These are phyloP conservation scores for Hypoxylon sp. DNA, from an alignment of 2,329 filamentous ascomycete species.

Conservation along the genomic window DNA sequence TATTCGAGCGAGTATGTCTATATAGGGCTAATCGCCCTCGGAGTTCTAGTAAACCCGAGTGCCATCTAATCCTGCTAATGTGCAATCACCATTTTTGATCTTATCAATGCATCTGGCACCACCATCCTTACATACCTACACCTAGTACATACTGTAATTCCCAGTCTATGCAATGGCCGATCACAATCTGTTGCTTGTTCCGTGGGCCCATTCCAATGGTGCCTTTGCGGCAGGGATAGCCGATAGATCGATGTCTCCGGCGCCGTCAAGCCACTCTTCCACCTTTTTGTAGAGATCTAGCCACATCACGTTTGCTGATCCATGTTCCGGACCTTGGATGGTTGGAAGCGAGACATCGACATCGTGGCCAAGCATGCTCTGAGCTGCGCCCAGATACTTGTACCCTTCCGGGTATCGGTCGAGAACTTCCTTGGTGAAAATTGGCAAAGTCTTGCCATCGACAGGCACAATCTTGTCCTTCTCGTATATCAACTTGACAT, in stretches of 20 bases:
- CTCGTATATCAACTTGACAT: slow-evolving; percentile 66
- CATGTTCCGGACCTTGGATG: slow-evolving; percentile 51
- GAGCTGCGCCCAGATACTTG: slow-evolving; percentile 63
- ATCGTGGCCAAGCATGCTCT: slow-evolving; percentile 62
- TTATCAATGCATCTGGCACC: neutral
- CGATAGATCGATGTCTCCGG: slow-evolving; percentile 50
- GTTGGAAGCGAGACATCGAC: slow-evolving; percentile 61
- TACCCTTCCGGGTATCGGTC: slow-evolving; percentile 62
- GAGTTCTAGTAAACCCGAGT: slow-evolving; percentile 11
- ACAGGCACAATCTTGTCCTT: slow-evolving; percentile 66
- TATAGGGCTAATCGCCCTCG: neutral
- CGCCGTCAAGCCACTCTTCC: slow-evolving; percentile 51
- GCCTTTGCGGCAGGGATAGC: slow-evolving; percentile 16
- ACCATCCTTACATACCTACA: neutral
- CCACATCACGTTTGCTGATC: slow-evolving; percentile 52
- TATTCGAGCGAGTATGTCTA: slow-evolving; percentile 9
- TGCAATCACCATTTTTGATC: neutral
- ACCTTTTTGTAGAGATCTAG: slow-evolving; percentile 61
- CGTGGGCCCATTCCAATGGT: slow-evolving; percentile 26
- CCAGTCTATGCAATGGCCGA: neutral
- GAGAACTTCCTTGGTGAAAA: slow-evolving; percentile 58
- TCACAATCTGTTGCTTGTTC: slow-evolving; percentile 23
- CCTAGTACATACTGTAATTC: neutral
- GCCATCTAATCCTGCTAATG: slow-evolving; percentile 6
- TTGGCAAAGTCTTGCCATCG: slow-evolving; percentile 59